Conservation (phyloP, 208 protist genomes). For the Leishmania tropica region DNA sequence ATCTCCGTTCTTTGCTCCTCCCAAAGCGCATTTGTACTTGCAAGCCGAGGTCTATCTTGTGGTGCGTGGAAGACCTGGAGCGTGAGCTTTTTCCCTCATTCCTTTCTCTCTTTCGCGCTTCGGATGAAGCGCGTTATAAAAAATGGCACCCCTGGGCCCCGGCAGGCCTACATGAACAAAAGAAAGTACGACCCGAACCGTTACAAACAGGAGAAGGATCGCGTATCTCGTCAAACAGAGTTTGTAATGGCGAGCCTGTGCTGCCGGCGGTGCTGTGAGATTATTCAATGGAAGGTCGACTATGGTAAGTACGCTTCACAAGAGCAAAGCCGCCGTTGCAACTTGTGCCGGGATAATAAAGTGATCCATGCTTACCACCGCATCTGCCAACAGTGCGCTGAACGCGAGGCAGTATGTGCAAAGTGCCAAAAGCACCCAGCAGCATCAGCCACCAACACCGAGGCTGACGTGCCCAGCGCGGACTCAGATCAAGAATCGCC, state of each 20-base stretch:
- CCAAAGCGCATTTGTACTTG: neutral
- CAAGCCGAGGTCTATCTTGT: neutral
- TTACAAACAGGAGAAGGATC: constrained; percentile 78
- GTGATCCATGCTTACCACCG: constrained; percentile 75
- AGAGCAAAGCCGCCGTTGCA: constrained; percentile 67
- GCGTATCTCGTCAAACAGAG: constrained; percentile 37
- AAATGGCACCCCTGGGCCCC: constrained; percentile 39
- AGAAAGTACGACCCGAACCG: constrained; percentile 81
- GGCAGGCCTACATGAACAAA: constrained; percentile 73
- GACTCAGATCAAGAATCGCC: constrained; percentile 15
- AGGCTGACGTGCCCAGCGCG: constrained; percentile 1
- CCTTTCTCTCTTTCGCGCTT: neutral
- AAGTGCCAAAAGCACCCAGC: constrained; percentile 84
- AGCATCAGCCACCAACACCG: neutral
- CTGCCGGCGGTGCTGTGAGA: constrained; percentile 83
- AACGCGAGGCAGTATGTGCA: constrained; percentile 47
- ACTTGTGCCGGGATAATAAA: constrained; percentile 61
- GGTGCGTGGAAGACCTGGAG: neutral
- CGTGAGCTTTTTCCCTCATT: neutral
- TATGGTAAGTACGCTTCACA: constrained; percentile 85
- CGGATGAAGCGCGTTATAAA: constrained; percentile 47
- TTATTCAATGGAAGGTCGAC: constrained; percentile 89
- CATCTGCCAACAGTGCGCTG: constrained; percentile 80
- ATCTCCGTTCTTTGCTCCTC: neutral
- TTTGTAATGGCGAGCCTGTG: constrained; percentile 76